phyloP scores from a whole-genome alignment of 148 eudicot genomes.

The Nepenthes mirabilis region DNA sequence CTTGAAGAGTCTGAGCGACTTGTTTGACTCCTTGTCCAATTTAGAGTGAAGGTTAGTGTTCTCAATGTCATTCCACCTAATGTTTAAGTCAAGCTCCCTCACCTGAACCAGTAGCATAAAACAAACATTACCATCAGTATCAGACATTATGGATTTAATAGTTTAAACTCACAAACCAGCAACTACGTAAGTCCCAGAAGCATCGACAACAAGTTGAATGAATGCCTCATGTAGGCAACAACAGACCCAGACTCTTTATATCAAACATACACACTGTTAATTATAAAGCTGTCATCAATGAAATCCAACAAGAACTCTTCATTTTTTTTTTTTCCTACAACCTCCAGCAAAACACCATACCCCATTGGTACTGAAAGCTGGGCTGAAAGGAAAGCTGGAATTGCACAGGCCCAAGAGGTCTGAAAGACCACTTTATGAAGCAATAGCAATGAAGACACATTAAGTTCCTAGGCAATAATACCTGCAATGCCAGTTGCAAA shows the following conservation, averaged over 20 bases:
- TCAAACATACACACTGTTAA: neutral
- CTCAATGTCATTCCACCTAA: constrained; percentile 87
- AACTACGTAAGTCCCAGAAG: neutral
- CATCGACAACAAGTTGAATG: neutral
- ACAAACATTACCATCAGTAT: neutral
- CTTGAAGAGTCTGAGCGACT: constrained; percentile 62
- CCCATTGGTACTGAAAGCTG: neutral
- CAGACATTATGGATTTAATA: neutral
- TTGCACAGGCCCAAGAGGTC: neutral
- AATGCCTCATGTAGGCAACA: neutral
- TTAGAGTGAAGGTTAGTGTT: constrained; percentile 39
- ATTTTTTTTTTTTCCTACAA: too few relatives aligned
- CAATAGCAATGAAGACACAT: constrained; percentile 2
- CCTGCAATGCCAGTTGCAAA: constrained; percentile 95
- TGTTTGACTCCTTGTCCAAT: constrained; percentile 52
- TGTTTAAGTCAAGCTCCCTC: constrained; percentile 73
- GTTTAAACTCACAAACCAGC: too few relatives aligned
- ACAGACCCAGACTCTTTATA: neutral
- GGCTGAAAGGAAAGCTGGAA: neutral
- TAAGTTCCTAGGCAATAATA: constrained; percentile 8
- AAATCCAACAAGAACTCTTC: neutral
- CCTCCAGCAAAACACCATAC: too few relatives aligned
- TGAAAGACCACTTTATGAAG: neutral
- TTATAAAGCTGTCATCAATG: constrained; percentile 1
- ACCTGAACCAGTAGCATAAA: constrained; percentile 34